Conservation (phyloP, 495 filamentous ascomycete genomes). For the Lepraria neglecta region DNA sequence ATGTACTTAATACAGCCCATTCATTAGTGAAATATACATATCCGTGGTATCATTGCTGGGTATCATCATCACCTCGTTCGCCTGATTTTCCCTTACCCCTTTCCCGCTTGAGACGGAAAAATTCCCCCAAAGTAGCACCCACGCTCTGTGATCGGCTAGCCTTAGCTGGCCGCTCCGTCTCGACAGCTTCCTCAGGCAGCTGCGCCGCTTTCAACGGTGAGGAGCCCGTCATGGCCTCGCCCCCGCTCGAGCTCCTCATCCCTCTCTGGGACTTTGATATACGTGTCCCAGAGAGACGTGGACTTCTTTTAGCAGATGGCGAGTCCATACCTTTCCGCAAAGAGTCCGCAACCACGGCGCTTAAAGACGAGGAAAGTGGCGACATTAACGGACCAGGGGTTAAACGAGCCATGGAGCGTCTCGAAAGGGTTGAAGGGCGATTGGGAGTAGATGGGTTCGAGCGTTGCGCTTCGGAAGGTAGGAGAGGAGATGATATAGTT, state of each 20-base stretch:
- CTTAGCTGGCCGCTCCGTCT: neutral
- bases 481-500: slow-evolving; percentile 24
- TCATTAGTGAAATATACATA: neutral
- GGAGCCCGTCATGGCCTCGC: neutral
- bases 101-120: slow-evolving; percentile 15
- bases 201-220: slow-evolving; percentile 12
- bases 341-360: slow-evolving; percentile 57
- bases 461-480: slow-evolving; percentile 34
- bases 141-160: slow-evolving; percentile 21
- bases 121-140: slow-evolving; percentile 20
- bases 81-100: slow-evolving; percentile 19
- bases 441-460: slow-evolving; percentile 27
- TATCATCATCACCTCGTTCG: slow-evolving; percentile 12
- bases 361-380: slow-evolving; percentile 50
- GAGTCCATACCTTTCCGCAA: slow-evolving; percentile 46
- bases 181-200: slow-evolving; percentile 5
- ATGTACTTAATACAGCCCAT: neutral
- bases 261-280: slow-evolving; percentile 18
- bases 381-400: slow-evolving; percentile 46
- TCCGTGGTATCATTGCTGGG: slow-evolving; percentile 4
- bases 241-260: neutral
- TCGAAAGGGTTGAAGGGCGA: slow-evolving; percentile 21
- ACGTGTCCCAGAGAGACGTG: slow-evolving; percentile 14
- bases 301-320: slow-evolving; percentile 16
- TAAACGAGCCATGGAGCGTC: slow-evolving; percentile 33